A percentile compares a stretch with the other conserved stretches of the same genome.
phyloP scores from a whole-genome alignment of 2,329 filamentous ascomycete species.

The Clarireedia monteithiana region DNA sequence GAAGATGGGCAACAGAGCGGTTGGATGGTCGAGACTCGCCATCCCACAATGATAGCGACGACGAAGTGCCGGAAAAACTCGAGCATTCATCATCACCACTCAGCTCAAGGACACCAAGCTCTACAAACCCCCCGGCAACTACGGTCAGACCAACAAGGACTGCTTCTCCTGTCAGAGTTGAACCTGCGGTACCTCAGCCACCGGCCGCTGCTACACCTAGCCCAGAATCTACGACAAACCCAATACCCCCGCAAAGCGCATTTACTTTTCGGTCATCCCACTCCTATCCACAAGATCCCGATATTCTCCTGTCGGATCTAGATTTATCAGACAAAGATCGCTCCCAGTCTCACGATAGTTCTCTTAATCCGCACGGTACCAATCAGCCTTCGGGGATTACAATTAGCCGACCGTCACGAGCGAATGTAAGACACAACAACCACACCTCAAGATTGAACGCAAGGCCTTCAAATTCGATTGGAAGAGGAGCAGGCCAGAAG shows the following conservation, averaged over 20 bases:
- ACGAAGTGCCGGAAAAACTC: conserved; percentile 54
- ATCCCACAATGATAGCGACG: conserved; percentile 56
- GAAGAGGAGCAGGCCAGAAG: conserved; percentile 62
- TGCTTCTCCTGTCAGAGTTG: conserved; percentile 32
- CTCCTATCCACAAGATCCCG: conserved; percentile 48
- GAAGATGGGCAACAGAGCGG: conserved; percentile 61
- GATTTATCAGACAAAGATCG: conserved; percentile 44
- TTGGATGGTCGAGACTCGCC: conserved; percentile 53
- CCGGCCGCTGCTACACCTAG: conserved; percentile 7
- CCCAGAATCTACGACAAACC: conserved; percentile 18
- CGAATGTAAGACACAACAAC: conserved; percentile 23
- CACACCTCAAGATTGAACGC: conserved; percentile 18
- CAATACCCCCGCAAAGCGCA: conserved; percentile 47
- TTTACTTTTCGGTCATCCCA: conserved; percentile 66
- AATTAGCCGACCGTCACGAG: conserved; percentile 22
- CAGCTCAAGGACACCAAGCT: conserved; percentile 40
- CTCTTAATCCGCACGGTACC: conserved; percentile 16
- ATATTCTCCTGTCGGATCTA: conserved; percentile 53
- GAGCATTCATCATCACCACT: conserved; percentile 54
- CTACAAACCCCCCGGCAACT: conserved; percentile 30
- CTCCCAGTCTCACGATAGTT: conserved; percentile 26
- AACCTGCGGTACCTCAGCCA: conserved; percentile 29
- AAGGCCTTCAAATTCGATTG: conserved; percentile 33
- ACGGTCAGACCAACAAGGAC: conserved; percentile 23
- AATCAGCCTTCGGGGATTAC: conserved; percentile 21